These are phyloP conservation scores for Opeltia flavorubescens DNA, from an alignment of 495 filamentous ascomycete species.

Conservation along the genomic window DNA sequence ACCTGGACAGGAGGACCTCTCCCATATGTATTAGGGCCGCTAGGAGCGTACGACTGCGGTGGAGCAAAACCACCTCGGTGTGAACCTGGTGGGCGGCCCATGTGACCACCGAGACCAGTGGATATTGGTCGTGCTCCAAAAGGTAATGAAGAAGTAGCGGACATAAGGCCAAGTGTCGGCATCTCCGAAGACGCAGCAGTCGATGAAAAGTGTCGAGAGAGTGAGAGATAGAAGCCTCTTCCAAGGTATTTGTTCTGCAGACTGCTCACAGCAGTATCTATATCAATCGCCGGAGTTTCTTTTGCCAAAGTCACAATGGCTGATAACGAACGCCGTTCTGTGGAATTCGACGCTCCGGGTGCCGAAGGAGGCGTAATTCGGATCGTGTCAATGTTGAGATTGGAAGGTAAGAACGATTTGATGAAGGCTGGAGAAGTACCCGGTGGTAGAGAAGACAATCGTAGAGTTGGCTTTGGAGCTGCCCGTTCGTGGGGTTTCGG, in stretches of 20 bases:
- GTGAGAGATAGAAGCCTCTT: constrained; percentile 66
- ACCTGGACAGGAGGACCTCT: constrained; percentile 47
- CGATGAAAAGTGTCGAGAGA: constrained; percentile 76
- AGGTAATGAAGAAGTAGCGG: constrained; percentile 43
- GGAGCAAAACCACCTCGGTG: constrained; percentile 70
- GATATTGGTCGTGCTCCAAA: constrained; percentile 74
- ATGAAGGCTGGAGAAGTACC: constrained; percentile 58
- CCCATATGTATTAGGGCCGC: constrained; percentile 18
- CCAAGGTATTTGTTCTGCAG: constrained; percentile 82
- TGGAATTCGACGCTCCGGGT: constrained; percentile 31
- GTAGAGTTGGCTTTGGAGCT: constrained; percentile 76
- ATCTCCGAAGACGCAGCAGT: constrained; percentile 48
- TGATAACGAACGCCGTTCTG: constrained; percentile 62
- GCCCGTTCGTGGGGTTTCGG: constrained; percentile 52
- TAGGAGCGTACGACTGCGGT: constrained; percentile 47
- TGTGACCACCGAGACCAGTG: constrained; percentile 22
- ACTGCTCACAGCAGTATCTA: constrained; percentile 62
- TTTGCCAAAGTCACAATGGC: constrained; percentile 77
- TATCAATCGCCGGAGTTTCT: constrained; percentile 73
- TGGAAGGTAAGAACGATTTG: constrained; percentile 55
- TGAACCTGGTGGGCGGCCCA: constrained; percentile 42
- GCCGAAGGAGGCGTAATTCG: constrained; percentile 51
- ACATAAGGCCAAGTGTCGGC: constrained; percentile 34
- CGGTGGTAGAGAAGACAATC: constrained; percentile 46
- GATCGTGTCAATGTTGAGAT: constrained; percentile 61